Evolutionary conservation across 208 protist species (phyloP).

Genomic region (Angomonas ambiguus): DNA sequence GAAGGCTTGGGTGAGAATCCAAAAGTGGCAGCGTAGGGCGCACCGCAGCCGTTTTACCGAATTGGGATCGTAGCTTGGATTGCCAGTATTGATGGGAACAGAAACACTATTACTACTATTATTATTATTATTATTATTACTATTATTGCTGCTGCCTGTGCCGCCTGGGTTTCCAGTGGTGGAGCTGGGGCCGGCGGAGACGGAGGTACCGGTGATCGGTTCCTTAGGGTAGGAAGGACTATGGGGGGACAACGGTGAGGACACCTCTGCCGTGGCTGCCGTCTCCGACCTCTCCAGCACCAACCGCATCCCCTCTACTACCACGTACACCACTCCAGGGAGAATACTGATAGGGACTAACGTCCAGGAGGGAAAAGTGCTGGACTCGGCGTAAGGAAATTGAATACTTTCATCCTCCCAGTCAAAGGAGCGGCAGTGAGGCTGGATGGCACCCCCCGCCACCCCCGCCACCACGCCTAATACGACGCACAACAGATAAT

Average conservation of each 20-base stretch:
- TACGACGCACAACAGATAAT: slow-evolving; percentile 38
- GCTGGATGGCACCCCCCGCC: slow-evolving; percentile 17
- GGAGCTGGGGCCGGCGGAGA: background rate
- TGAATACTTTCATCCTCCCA: slow-evolving; percentile 40
- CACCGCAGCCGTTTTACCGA: slow-evolving; percentile 22
- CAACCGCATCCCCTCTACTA: slow-evolving; percentile 14
- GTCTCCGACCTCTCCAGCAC: background rate
- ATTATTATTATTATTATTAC: too few species aligned
- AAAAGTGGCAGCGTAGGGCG: slow-evolving; percentile 32
- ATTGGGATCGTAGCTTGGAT: too few species aligned
- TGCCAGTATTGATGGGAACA: too few species aligned
- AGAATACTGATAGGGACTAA: slow-evolving; percentile 33
- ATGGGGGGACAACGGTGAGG: too few species aligned
- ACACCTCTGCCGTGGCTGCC: background rate
- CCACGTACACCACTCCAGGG: slow-evolving; percentile 27
- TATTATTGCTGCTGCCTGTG: background rate
- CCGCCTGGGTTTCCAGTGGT: background rate
- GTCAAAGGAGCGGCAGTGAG: slow-evolving; percentile 47
- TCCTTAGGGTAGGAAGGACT: too few species aligned
- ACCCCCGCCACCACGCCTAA: slow-evolving; percentile 16
- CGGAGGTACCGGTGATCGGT: too few species aligned
- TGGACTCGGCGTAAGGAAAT: slow-evolving; percentile 20
- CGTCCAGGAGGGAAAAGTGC: slow-evolving; percentile 51
- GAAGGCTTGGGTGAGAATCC: slow-evolving; percentile 50
- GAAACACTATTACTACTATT: too few species aligned